Percentiles rank a stretch among this genome's conserved stretches.
Evolutionary conservation across 2,329 filamentous ascomycete genomes (phyloP).

Genomic region (Incumbomyces delicatus): DNA sequence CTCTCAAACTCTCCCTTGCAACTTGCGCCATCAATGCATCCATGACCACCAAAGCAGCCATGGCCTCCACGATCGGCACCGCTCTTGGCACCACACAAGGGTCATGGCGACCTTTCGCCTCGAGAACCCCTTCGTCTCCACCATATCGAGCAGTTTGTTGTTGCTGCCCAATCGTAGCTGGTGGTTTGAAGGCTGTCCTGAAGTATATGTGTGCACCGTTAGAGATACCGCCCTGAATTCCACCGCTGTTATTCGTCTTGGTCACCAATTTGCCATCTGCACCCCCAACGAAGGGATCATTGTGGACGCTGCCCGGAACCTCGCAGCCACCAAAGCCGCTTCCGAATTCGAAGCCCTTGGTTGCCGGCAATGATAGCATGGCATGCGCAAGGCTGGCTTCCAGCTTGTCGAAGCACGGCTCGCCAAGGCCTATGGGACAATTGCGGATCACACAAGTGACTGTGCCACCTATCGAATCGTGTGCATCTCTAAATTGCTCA

Average conservation of each 20-base stretch:
- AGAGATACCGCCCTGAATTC: conserved; percentile 89
- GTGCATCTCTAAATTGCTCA: conserved; percentile 62
- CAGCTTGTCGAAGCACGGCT: conserved; percentile 91
- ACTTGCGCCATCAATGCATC: conserved; percentile 81
- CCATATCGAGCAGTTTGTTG: conserved; percentile 77
- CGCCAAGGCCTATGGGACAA: conserved; percentile 73
- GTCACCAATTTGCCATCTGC: conserved; percentile 57
- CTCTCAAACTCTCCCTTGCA: conserved; percentile 42
- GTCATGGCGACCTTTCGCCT: conserved; percentile 89
- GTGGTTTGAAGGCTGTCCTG: conserved; percentile 86
- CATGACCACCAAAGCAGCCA: conserved; percentile 80
- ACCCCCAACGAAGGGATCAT: conserved; percentile 69
- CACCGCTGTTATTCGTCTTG: conserved; percentile 89
- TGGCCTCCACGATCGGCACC: conserved; percentile 63
- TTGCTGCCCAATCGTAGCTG: conserved; percentile 83
- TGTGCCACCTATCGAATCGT: conserved; percentile 89
- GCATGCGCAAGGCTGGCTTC: conserved; percentile 85
- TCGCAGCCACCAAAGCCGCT: conserved; percentile 83
- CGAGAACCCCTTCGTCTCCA: conserved; percentile 63
- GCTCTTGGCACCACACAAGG: conserved; percentile 85
- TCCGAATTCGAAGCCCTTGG: conserved; percentile 91
- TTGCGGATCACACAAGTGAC: conserved; percentile 91
- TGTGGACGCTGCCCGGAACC: conserved; percentile 80
- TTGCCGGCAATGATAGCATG: conserved; percentile 90
- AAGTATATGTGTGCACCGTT: conserved; percentile 95